Evolutionary conservation across 768 basidiomycete species (phyloP), one percentile per base, ranked within the genome.

Genomic region (Mycena epipterygia): DNA sequence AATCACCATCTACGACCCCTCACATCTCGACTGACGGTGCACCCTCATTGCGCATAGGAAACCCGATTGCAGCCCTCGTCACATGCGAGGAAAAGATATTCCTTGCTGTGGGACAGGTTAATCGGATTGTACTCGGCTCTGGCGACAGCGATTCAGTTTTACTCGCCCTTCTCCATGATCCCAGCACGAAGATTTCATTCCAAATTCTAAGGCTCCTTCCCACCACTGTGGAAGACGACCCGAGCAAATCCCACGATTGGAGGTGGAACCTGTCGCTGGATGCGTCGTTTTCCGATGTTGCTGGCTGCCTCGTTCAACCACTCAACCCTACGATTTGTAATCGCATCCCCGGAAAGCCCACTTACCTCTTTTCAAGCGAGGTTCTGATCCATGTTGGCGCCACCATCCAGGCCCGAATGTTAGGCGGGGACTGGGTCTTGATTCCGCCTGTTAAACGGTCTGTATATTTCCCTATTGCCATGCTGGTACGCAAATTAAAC

Each of bases 11-110:
- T 13, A 49, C 23, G 17, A 14, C 48, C 27, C 25, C 7, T 39
- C 37, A 39, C 37, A 39, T 39, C 37, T 8, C 9, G 8, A 9
- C 33, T 5, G 39, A 51, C 17, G 65, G 51, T 19, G 52, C 35
- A 27, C 29, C 66, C 1, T 37, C 49, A 14, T 27, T 67, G 2
- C 57, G 57, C 2, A 39, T 67, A 14, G 59, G 66, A 19, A 55
- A 67, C 32, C 66, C 66, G 1, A 30, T 67, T 2, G 66, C 58
- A 14, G 19, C 41, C 0, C 12, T 60, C 1, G 57, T 67, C 2
- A 14, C 58, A 1, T 67, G 66, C 52, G 66, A 67, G 16, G 57
- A 49, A 3, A 3, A 32, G 2, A 16, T 52, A 25, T 67, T 67
- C 14, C 49, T 68, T 0, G 57, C 58, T 0, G 44, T 68, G 6